phyloP scores from a whole-genome alignment of 2,329 filamentous ascomycete genomes.

The Pyrenophora tritici-repentis region DNA sequence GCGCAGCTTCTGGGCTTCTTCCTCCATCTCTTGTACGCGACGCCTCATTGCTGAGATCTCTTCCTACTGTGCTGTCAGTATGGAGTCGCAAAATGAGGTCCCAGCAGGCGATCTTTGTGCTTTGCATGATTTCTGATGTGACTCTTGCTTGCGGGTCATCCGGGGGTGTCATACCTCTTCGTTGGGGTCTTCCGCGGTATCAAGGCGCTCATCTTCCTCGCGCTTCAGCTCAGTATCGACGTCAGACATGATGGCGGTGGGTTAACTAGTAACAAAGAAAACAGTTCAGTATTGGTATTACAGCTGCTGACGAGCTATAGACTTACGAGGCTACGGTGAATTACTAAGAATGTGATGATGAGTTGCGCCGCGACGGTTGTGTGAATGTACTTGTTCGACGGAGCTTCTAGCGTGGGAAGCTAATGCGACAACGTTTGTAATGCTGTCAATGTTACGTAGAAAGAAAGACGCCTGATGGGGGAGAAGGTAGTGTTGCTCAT shows the following conservation, averaged over 20 bases:
- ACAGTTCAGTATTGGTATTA: background rate
- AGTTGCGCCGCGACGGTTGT: constrained; percentile 1
- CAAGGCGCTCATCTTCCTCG: constrained; percentile 41
- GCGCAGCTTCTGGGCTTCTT: constrained; percentile 62
- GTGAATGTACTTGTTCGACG: background rate
- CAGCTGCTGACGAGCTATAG: background rate
- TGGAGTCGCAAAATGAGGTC: background rate
- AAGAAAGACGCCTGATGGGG: constrained; percentile 16
- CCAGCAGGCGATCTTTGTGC: too few species aligned
- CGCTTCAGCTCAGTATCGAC: constrained; percentile 36
- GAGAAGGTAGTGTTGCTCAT: constrained; percentile 23
- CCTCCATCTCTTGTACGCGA: constrained; percentile 61
- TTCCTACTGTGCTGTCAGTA: constrained; percentile 33
- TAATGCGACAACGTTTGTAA: constrained; percentile 17
- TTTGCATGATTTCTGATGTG: too few species aligned
- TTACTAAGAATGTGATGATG: constrained; percentile 6
- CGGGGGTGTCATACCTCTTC: constrained; percentile 40
- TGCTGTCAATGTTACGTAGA: constrained; percentile 7
- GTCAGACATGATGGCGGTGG: constrained; percentile 34
- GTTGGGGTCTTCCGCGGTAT: constrained; percentile 41
- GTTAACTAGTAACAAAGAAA: background rate
- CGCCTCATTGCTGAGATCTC: constrained; percentile 58
- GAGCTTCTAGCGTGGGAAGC: background rate
- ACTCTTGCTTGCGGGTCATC: too few species aligned
- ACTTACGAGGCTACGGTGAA: constrained; percentile 24